Base-by-base conservation (phyloP, 768 basidiomycete genomes). In the Mycena metata region DNA sequence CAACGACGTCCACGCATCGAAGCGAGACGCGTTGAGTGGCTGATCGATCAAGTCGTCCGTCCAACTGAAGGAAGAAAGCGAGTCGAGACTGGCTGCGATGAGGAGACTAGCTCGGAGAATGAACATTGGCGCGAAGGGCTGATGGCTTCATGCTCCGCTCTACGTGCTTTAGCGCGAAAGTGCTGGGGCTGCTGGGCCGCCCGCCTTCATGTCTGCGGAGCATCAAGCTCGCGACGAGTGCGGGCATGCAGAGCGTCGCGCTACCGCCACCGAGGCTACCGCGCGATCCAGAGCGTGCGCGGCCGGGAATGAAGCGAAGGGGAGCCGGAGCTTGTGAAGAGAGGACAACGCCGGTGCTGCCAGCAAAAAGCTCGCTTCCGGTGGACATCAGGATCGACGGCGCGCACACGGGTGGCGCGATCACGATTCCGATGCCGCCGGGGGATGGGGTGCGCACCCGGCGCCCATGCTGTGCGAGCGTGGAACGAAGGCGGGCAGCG, bases 161-260 rank as follows among this genome's bases (percentile, higher is more conserved):
- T 15, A 15, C 39, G 11, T 10, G 10, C 2, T 4, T 39, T 10
- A 15, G 11, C 2, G 39, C 39, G 15, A 39, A 39, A 39, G 39
- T 15, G 15, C 11, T 39, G 4, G 39, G 39, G 15, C 59, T 39
- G 0, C 8, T n/a, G 21, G 26, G 5, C 26, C 58, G 58, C 19
- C 52, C n/a, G 26, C 16, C 19, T 36, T 63, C 56, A 33, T 68
- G 56, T 21, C 67, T 61, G n/a, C 61, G 61, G 11, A 68, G 35
- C 24, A 63, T n/a, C 41, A 63, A 30, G 21, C 46, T 45, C 24
- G 61, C 67, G 61, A 68, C 67, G 23, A 68, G 67, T 42, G 49
- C 49, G 61, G 47, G 33, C 54, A 68, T 56, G 17, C 26, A 15
- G 17, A 62, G 47, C 36, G 59, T 47, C 10, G 17, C 21, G 17